Conservation (phyloP, 2,329 filamentous ascomycete species). For the Monilinia aucupariae region DNA sequence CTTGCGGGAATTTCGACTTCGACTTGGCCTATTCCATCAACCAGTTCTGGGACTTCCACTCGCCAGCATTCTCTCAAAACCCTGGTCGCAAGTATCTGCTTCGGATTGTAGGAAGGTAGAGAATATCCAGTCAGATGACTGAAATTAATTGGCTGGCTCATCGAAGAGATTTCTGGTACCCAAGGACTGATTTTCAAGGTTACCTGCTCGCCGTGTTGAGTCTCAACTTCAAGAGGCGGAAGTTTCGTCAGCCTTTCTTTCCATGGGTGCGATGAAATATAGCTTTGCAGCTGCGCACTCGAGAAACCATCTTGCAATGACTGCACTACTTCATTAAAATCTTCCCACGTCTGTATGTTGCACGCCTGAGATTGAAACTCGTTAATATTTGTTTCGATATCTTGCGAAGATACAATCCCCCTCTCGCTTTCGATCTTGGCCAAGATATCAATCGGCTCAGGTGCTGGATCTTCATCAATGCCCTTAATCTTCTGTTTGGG, state of each 20-base stretch:
- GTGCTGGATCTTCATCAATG: slow-evolving; percentile 5
- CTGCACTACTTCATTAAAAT: slow-evolving; percentile 30
- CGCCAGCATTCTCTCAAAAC: slow-evolving; percentile 34
- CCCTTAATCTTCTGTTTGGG: slow-evolving; percentile 14
- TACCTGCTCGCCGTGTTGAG: neutral
- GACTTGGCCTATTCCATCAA: slow-evolving; percentile 31
- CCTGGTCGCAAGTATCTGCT: slow-evolving; percentile 28
- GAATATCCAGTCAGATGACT: slow-evolving; percentile 29
- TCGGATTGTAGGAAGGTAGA: slow-evolving; percentile 29
- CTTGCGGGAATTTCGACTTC: slow-evolving; percentile 27
- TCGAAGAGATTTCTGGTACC: slow-evolving; percentile 29
- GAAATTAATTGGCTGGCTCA: slow-evolving; percentile 25
- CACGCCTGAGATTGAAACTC: slow-evolving; percentile 26
- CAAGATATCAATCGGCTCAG: slow-evolving; percentile 32
- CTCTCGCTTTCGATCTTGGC: slow-evolving; percentile 29
- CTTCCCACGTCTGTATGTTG: slow-evolving; percentile 25
- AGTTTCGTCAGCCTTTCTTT: neutral
- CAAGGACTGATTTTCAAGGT: slow-evolving; percentile 29
- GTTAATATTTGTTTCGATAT: slow-evolving; percentile 33
- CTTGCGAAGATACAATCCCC: slow-evolving; percentile 27
- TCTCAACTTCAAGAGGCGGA: neutral
- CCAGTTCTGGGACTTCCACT: slow-evolving; percentile 30
- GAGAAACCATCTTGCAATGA: slow-evolving; percentile 32
- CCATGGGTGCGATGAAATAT: slow-evolving; percentile 20
- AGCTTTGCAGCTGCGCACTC: slow-evolving; percentile 28